phyloP scores from a whole-genome alignment of 2,329 filamentous ascomycete genomes.

The Arthrobotrys entomopaga region DNA sequence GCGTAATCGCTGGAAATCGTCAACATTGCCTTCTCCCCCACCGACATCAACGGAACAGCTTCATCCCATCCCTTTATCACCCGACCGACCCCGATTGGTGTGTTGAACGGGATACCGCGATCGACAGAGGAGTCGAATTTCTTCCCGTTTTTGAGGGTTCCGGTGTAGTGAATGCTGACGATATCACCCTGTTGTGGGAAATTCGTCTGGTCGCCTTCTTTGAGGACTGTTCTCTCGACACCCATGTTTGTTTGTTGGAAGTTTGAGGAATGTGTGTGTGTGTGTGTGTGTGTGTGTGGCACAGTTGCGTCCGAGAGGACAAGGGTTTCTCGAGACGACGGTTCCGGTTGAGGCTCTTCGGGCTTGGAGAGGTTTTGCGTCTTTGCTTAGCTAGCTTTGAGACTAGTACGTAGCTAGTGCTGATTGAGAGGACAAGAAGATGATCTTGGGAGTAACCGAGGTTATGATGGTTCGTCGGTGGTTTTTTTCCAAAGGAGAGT shows the following conservation, averaged over 20 bases:
- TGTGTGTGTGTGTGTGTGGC: neutral
- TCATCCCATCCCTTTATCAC: conserved; percentile 92
- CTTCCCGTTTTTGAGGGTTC: conserved; percentile 81
- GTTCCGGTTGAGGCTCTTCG: neutral
- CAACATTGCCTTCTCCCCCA: conserved; percentile 88
- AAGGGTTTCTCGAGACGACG: neutral
- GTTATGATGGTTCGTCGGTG: conserved; percentile 1
- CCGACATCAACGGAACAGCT: conserved; percentile 83
- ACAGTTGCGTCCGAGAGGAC: neutral
- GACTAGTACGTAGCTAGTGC: neutral
- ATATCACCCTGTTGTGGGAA: conserved; percentile 74
- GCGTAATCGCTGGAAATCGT: conserved; percentile 72
- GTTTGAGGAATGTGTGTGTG: neutral
- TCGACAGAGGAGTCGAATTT: conserved; percentile 87
- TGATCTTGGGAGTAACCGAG: neutral
- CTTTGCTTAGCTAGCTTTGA: neutral
- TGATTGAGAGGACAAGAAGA: conserved; percentile 7
- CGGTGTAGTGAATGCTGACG: conserved; percentile 90
- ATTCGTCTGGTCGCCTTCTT: conserved; percentile 70
- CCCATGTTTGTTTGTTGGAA: conserved; percentile 68
- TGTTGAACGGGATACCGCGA: conserved; percentile 76
- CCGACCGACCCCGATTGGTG: conserved; percentile 80
- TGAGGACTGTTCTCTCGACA: conserved; percentile 73
- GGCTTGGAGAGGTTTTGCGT: neutral
- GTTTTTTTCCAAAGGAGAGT: neutral